Base-by-base conservation (phyloP, 2,329 filamentous ascomycete species). In the Ophiosphaerella narmari region DNA sequence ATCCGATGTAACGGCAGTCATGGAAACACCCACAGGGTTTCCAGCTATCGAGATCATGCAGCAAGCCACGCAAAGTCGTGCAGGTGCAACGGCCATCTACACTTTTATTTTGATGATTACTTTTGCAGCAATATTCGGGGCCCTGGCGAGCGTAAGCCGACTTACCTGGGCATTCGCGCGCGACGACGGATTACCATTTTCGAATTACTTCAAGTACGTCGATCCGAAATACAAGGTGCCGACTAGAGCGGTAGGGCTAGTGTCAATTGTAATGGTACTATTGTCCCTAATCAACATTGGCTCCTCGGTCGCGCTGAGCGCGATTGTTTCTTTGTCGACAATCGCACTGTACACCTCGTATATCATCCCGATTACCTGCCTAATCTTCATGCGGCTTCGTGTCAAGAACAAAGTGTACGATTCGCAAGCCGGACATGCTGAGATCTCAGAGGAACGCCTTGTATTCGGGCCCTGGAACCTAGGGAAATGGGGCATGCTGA, bases 151-250 rank as follows among this genome's bases (percentile, higher is more conserved):
- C 39, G 39, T 40, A 8, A 31, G 12, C 6, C 39, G 39, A 8
- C 21, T 40, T 13, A 32, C 39, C 26, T 75, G 58, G 55, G 66
- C 70, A 0, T 74, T 75, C 50, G 66, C 72, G n/a, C 65, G 72
- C 21, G 70, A 75, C 46, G 48, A 63, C 7, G 44, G 43, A 23
- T 18, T 36, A 2, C 43, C 34, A 12, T 37, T 45, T n/a, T 45
- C 43, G n/a, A 32, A 39, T 14, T 40, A 31, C 13, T 31, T 40
- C 39, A 32, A 16, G 13, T 14, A 14, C 5, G 26, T 29, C 11
- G 7, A 29, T 6, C 26, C 26, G 7, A 29, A 7, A 7, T 11
- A 8, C 26, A 7, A 29, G 11, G 11, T 29, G 2, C 26, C 26
- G 5, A 7, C 11, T 2, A 7, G 7, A 29, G 26, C 26, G 11